These are phyloP conservation scores for Coffea humblotiana DNA, from an alignment of 305 asterid genomes.

Conservation along the genomic window DNA sequence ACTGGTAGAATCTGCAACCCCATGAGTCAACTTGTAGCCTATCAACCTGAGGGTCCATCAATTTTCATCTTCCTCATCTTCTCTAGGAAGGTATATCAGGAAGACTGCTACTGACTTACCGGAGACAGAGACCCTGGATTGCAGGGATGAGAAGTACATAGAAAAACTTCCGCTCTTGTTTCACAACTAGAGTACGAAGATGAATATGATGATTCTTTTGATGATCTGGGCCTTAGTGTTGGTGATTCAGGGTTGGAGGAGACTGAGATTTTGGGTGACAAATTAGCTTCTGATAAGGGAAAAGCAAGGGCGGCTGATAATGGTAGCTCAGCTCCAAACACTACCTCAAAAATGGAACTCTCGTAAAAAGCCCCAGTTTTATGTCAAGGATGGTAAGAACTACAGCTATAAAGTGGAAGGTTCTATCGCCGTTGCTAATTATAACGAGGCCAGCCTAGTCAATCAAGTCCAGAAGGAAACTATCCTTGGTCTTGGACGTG, in stretches of 20 bases:
- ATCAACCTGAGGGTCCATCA: conserved; percentile 43
- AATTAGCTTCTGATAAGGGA: conserved; percentile 29
- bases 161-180: conserved; percentile 64
- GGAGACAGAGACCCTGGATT: conserved; percentile 46
- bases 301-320: conserved; percentile 33
- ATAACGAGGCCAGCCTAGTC: conserved; percentile 63
- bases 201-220: conserved; percentile 96
- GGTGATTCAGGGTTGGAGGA: conserved; percentile 75
- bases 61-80: conserved; percentile 49
- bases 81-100: conserved; percentile 77
- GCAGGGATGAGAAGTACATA: conserved; percentile 44
- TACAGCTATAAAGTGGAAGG: conserved; percentile 91
- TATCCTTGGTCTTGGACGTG: conserved; percentile 84
- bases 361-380: conserved; percentile 69
- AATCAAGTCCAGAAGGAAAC: conserved; percentile 66
- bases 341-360: conserved; percentile 67
- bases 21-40: conserved; percentile 25
- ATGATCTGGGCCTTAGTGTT: conserved; percentile 83
- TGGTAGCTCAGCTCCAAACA: conserved; percentile 42
- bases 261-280: conserved; percentile 42
- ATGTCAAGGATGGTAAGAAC: conserved; percentile 91
- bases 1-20: conserved; percentile 41
- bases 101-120: conserved; percentile 46
- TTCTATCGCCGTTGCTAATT: conserved; percentile 66
- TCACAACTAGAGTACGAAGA: conserved; percentile 91